These are phyloP conservation scores for Cutaneotrichosporon sp. DNA, from an alignment of 1,284 basidiomycete genomes.

Conservation along the genomic window DNA sequence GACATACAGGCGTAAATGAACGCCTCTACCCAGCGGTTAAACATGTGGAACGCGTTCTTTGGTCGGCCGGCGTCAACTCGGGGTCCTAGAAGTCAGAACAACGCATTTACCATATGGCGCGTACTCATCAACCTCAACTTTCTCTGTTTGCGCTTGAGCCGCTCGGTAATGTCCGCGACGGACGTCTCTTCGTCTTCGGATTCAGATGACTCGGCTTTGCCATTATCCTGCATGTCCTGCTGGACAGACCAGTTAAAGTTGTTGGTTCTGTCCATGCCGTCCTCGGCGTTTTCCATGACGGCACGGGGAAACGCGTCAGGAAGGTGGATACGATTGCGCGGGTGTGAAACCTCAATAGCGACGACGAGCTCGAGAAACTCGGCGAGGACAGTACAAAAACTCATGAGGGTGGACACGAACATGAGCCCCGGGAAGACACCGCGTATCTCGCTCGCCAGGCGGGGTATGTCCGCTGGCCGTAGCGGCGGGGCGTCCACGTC, in stretches of 20 bases:
- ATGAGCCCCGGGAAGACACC: constrained; percentile 49
- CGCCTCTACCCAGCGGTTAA: constrained; percentile 32
- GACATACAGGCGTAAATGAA: constrained; percentile 8
- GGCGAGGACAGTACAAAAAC: constrained; percentile 38
- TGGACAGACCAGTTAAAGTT: neutral
- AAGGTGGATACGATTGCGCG: constrained; percentile 46
- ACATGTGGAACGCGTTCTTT: constrained; percentile 31
- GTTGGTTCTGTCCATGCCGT: constrained; percentile 6
- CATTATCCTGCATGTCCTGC: constrained; percentile 1
- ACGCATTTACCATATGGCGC: neutral
- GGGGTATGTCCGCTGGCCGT: neutral
- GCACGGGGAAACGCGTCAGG: constrained; percentile 45
- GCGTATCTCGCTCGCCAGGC: constrained; percentile 28
- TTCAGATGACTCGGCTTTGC: neutral
- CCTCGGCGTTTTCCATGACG: constrained; percentile 37
- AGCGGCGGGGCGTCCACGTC: constrained; percentile 31
- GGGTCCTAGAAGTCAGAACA: neutral
- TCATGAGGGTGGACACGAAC: constrained; percentile 46
- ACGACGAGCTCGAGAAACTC: constrained; percentile 38
- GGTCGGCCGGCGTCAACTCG: neutral
- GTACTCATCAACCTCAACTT: neutral
- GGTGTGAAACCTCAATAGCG: constrained; percentile 40
- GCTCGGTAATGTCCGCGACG: neutral
- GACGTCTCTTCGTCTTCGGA: too few relatives aligned
- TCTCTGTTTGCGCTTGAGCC: neutral